Evolutionary conservation across 495 filamentous ascomycete genomes (phyloP).

Genomic region (Aspergillus nidulans): DNA sequence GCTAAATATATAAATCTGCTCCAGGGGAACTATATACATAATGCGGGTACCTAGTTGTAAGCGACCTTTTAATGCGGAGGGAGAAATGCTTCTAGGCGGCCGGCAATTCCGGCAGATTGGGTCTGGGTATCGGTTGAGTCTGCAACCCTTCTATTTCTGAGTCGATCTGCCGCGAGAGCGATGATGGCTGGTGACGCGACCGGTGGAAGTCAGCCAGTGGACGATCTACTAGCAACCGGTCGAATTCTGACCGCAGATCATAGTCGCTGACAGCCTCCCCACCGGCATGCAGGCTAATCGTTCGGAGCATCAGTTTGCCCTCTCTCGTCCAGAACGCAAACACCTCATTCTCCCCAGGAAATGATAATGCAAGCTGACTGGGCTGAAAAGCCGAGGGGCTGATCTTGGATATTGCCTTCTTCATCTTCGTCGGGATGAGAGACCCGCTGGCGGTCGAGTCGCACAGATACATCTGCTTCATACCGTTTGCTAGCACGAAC

Average conservation of each 20-base stretch:
- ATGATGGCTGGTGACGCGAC: conserved; percentile 13
- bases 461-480: conserved; percentile 23
- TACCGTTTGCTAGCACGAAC: conserved; percentile 21
- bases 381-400: conserved; percentile 19
- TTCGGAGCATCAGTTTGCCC: conserved; percentile 20
- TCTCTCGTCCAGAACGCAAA: conserved; percentile 23
- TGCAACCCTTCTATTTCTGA: conserved; percentile 14
- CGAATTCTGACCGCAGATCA: conserved; percentile 23
- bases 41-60: background rate
- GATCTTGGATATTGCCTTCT: conserved; percentile 22
- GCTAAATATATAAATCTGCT: background rate
- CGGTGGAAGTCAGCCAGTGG: conserved; percentile 7
- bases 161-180: conserved; percentile 13
- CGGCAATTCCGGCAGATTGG: conserved; percentile 17
- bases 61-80: background rate
- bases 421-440: conserved; percentile 16
- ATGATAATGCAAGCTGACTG: conserved; percentile 17
- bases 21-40: background rate
- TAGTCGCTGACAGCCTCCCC: conserved; percentile 19
- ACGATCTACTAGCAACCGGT: conserved; percentile 18
- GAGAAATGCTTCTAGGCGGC: conserved; percentile 2
- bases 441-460: conserved; percentile 18
- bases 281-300: conserved; percentile 13
- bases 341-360: conserved; percentile 21
- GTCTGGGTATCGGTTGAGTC: conserved; percentile 8